A percentile compares a stretch with the other conserved stretches of the same genome.
Evolutionary conservation across 140 eudicot genomes (phyloP).

Genomic region (Oenanthe javanica): DNA sequence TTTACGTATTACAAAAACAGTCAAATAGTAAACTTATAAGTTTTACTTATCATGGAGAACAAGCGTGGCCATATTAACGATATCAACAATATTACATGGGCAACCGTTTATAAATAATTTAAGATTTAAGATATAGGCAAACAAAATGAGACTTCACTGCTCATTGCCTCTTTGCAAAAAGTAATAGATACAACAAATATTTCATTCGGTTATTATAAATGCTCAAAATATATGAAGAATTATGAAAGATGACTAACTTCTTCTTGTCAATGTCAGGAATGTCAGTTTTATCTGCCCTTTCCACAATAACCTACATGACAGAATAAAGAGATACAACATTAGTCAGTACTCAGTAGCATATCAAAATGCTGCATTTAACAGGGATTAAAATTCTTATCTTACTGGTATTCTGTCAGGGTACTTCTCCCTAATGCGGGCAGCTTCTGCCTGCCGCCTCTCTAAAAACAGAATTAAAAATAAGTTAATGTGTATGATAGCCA

Average conservation of each 20-base stretch:
- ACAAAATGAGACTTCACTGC: background rate
- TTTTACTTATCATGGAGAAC: too few species aligned
- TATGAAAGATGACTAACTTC: conserved; percentile 39
- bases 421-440: conserved; percentile 95
- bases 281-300: conserved; percentile 89
- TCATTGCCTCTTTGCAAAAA: background rate
- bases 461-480: conserved; percentile 9
- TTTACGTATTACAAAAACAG: too few species aligned
- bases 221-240: background rate
- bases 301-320: conserved; percentile 64
- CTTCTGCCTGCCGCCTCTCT: conserved; percentile 97
- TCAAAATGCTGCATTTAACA: background rate
- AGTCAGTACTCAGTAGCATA: background rate
- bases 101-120: background rate
- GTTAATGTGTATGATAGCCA: too few species aligned
- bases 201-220: background rate
- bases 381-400: background rate
- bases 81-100: background rate
- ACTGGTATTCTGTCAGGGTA: conserved; percentile 97
- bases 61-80: background rate
- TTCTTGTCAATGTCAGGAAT: conserved; percentile 94
- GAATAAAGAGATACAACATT: background rate
- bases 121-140: background rate
- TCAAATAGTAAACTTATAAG: too few species aligned
- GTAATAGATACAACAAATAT: background rate